phyloP scores from a whole-genome alignment of 2,329 filamentous ascomycete species.

The Dendryphion nanum region DNA sequence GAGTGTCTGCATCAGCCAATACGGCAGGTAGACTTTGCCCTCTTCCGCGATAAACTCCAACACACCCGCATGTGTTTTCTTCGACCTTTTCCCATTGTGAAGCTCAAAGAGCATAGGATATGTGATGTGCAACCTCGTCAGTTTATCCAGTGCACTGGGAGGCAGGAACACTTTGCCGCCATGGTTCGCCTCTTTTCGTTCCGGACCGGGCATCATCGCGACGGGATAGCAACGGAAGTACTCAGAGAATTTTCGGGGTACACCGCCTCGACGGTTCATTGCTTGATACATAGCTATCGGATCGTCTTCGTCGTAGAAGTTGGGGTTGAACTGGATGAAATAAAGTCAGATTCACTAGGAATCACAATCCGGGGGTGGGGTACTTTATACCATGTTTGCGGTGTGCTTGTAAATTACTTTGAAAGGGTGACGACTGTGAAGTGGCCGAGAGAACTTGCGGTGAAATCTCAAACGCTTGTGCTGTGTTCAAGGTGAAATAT shows the following conservation, averaged over 20 bases:
- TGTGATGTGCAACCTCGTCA: slow-evolving; percentile 91
- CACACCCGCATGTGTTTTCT: slow-evolving; percentile 88
- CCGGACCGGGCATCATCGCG: slow-evolving; percentile 87
- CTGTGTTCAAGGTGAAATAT: no score
- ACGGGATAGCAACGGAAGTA: slow-evolving; percentile 98
- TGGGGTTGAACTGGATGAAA: slow-evolving; percentile 42
- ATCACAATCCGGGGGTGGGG: slow-evolving; percentile 17
- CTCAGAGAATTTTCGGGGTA: slow-evolving; percentile 85
- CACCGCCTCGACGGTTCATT: slow-evolving; percentile 51
- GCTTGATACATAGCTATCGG: slow-evolving; percentile 55
- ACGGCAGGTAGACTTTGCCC: slow-evolving; percentile 90
- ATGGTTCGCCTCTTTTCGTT: slow-evolving; percentile 87
- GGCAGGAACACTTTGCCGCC: slow-evolving; percentile 97
- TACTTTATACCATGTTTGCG: slow-evolving; percentile 30
- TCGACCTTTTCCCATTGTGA: slow-evolving; percentile 86
- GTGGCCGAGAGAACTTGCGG: slow-evolving; percentile 1
- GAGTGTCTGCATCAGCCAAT: slow-evolving; percentile 97
- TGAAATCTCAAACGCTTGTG: neutral
- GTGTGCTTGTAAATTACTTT: no score
- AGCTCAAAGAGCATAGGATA: slow-evolving; percentile 98
- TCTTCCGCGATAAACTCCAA: slow-evolving; percentile 97
- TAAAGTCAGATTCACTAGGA: slow-evolving; percentile 12
- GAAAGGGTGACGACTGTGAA: no score
- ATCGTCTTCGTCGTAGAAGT: slow-evolving; percentile 54
- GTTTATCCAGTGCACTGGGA: slow-evolving; percentile 93